Evolutionary conservation across 148 eudicot species (phyloP), one percentile per base, ranked within the genome.

Genomic region (Arctostaphylos glauca): DNA sequence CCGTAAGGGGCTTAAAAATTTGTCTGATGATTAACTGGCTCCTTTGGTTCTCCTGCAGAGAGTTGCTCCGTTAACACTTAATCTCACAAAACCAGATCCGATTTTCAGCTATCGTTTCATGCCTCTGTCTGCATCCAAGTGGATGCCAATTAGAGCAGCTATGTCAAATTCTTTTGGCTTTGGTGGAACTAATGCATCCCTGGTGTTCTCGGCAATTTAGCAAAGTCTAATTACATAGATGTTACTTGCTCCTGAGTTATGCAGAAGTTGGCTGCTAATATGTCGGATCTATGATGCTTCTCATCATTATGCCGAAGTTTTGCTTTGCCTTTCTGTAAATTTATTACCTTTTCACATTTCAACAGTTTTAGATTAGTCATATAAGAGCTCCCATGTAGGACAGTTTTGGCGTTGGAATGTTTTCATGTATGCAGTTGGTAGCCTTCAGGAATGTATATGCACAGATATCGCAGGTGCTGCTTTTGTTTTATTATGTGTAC

Each of bases 101-200:
- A 80, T 91, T 6, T 94, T 96, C 74, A 80, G 58, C 6, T 84
- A 88, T 5, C 81, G 80, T 46, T 96, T 94, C 87, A 91, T 90
- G 90, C 99, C 99, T 52, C 88, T 94, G 89, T 87, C 86, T 49
- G 85, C 84, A 58, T 90, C 98, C 7, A 93, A 86, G 89, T 80
- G 90, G 81, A 88, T 91, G 91, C 72, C 83, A 25, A 85, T 94
- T 49, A 85, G 72, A 76, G 92, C 94, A 47, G 95, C 95, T 67
- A n/a, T 96, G 82, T 94, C 99, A 58, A 94, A 94, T 83, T 94
- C 99, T 73, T 96, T 96, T 72, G 99, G 99, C 80, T 96, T 96
- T 85, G 99, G 99, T 74, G 99, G 98, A 89, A 93, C 97, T 58
- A 96, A 96, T 84, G 84, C 97, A 1, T 92, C 97, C 58, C 81